Evolutionary conservation across 768 basidiomycete genomes (phyloP).

Genomic region (Omphalotus guepiniiformis): DNA sequence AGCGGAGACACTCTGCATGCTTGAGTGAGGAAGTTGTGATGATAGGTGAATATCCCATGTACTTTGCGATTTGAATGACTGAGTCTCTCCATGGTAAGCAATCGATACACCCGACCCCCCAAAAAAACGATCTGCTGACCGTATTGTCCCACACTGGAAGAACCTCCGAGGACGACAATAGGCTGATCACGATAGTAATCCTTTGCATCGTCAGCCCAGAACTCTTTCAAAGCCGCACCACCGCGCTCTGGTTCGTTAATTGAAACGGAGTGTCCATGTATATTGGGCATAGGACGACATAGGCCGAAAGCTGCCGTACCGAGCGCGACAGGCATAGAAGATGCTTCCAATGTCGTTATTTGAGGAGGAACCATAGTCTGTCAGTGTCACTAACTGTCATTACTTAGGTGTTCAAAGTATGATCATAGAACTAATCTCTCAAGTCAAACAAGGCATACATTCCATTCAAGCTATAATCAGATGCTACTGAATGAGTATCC

Average conservation of each 20-base stretch:
- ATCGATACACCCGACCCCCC: too few species aligned
- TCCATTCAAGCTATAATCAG: too few species aligned
- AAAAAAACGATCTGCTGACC: too few species aligned
- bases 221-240: too few species aligned
- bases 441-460: too few species aligned
- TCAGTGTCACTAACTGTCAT: too few species aligned
- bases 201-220: too few species aligned
- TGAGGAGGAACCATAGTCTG: too few species aligned
- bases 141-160: slow-evolving; percentile 46
- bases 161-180: slow-evolving; percentile 46
- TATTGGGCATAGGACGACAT: slow-evolving; percentile 34
- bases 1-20: slow-evolving; percentile 26
- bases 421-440: too few species aligned
- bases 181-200: slow-evolving; percentile 40
- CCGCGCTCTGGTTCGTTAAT: too few species aligned
- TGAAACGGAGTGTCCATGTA: slow-evolving; percentile 36
- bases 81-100: neutral
- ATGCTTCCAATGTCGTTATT: slow-evolving; percentile 43
- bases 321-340: slow-evolving; percentile 46
- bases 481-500: too few species aligned
- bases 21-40: slow-evolving; percentile 33
- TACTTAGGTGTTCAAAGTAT: too few species aligned
- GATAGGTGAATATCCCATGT: slow-evolving; percentile 16
- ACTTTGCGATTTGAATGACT: slow-evolving; percentile 6
- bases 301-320: slow-evolving; percentile 47